Percentiles rank a stretch among this genome's conserved stretches.
Evolutionary conservation across 2,329 filamentous ascomycete genomes (phyloP).

Genomic region (Pezicula carpinea): DNA sequence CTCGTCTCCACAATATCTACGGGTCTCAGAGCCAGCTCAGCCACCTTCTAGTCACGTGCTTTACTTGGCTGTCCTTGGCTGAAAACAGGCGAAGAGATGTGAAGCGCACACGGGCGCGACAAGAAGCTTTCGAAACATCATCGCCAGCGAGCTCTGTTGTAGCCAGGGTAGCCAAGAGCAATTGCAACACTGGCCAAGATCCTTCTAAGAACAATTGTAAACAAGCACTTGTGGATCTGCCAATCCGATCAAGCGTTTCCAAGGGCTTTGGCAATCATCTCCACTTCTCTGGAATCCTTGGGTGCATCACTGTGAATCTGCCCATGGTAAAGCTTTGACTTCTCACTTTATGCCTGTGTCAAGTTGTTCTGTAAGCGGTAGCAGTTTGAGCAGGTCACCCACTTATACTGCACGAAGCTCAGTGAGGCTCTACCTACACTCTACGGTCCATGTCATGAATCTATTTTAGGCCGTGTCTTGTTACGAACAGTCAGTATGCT

Average conservation of each 20-base stretch:
- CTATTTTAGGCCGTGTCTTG: neutral
- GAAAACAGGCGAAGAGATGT: neutral
- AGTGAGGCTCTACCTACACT: neutral
- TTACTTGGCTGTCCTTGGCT: neutral
- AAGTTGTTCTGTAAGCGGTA: too few relatives aligned
- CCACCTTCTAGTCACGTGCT: neutral
- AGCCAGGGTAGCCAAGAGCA: neutral
- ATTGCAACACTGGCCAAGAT: neutral
- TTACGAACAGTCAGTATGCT: neutral
- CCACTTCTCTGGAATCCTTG: too few relatives aligned
- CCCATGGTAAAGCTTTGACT: neutral
- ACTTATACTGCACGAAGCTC: neutral
- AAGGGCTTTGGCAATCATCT: neutral
- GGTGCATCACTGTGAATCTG: neutral
- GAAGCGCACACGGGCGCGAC: neutral
- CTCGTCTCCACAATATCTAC: too few relatives aligned
- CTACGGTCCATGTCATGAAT: neutral
- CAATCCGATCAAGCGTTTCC: neutral
- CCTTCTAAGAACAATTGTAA: neutral
- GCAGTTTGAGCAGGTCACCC: neutral
- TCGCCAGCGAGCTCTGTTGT: neutral
- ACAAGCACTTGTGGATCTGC: neutral
- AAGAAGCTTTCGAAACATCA: neutral
- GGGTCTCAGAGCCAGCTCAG: too few relatives aligned
- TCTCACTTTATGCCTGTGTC: neutral